Conservation (phyloP, 108 stramenopile species). For the Cyclostephanos invisitatus region DNA sequence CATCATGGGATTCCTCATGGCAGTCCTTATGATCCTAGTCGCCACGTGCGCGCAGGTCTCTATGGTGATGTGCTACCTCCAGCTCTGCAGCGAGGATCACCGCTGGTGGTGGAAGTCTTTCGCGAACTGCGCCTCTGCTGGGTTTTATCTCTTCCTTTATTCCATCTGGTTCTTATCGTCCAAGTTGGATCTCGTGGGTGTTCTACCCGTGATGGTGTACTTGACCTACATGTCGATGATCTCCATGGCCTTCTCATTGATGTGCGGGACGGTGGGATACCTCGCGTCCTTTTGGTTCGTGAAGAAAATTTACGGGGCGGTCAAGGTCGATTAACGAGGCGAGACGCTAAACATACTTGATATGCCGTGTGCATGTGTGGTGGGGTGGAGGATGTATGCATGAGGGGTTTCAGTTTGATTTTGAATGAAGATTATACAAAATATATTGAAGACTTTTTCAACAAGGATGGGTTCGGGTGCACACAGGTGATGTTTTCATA, state of each 20-base stretch:
- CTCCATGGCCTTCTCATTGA: slow-evolving; percentile 86
- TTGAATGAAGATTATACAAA: background rate
- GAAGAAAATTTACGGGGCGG: slow-evolving; percentile 79
- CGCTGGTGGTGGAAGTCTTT: slow-evolving; percentile 99
- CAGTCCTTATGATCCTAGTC: slow-evolving; percentile 91
- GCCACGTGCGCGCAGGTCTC: slow-evolving; percentile 96
- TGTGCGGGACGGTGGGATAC: slow-evolving; percentile 94
- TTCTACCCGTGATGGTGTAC: slow-evolving; percentile 91
- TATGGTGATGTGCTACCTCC: slow-evolving; percentile 97
- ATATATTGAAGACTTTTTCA: background rate
- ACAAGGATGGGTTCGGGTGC: background rate
- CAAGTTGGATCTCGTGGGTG: slow-evolving; percentile 87
- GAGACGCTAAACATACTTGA: background rate
- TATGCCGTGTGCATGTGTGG: background rate
- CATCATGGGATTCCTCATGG: slow-evolving; percentile 98
- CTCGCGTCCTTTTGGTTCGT: slow-evolving; percentile 84
- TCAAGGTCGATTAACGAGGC: slow-evolving; percentile 77
- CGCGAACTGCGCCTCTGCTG: slow-evolving; percentile 91
- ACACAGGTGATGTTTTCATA: background rate
- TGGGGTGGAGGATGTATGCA: background rate
- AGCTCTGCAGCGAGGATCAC: slow-evolving; percentile 99
- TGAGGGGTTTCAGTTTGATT: background rate
- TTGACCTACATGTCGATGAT: slow-evolving; percentile 98
- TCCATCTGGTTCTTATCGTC: slow-evolving; percentile 92
- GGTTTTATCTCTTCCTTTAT: slow-evolving; percentile 95